phyloP scores from a whole-genome alignment of 139 green algal genomes.

The Coelastrella sp. region DNA sequence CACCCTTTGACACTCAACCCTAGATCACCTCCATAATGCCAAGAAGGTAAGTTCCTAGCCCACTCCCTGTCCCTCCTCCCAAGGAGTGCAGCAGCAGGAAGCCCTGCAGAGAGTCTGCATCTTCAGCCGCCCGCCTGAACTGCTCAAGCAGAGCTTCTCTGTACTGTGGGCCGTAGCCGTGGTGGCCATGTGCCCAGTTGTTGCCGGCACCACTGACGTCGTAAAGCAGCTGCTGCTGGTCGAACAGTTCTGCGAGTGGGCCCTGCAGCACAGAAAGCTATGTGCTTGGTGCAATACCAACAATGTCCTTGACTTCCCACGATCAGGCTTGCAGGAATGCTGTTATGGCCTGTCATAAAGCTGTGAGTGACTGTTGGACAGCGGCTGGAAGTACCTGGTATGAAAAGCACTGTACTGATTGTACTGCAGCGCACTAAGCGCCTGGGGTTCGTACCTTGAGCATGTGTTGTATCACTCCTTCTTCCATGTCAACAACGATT shows the following conservation, averaged over 20 bases:
- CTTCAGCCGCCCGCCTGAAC: slow-evolving; percentile 70
- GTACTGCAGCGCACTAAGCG: too few relatives aligned
- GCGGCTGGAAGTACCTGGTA: too few relatives aligned
- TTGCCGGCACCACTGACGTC: slow-evolving; percentile 86
- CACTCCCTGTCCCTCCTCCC: slow-evolving; percentile 85
- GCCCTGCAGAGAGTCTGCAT: slow-evolving; percentile 73
- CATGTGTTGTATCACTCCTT: slow-evolving; percentile 85
- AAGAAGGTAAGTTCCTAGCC: slow-evolving; percentile 83
- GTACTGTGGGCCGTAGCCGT: slow-evolving; percentile 83
- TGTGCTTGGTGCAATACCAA: too few relatives aligned
- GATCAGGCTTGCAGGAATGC: too few relatives aligned
- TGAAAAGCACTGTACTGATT: too few relatives aligned
- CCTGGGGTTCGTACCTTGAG: slow-evolving; percentile 63
- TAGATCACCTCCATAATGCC: slow-evolving; percentile 70
- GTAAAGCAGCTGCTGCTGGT: slow-evolving; percentile 75
- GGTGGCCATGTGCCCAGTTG: slow-evolving; percentile 90
- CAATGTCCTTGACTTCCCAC: too few relatives aligned
- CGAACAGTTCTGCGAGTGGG: slow-evolving; percentile 77
- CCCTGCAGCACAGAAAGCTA: slow-evolving; percentile 55
- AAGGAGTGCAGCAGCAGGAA: slow-evolving; percentile 80
- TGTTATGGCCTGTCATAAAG: too few relatives aligned
- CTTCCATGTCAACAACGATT: slow-evolving; percentile 91
- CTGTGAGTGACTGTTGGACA: too few relatives aligned
- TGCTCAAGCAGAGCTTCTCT: slow-evolving; percentile 69
- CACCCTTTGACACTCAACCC: too few relatives aligned